Conservation (phyloP, 441 rosid species). For the Cnidoscolus chayamansa region DNA sequence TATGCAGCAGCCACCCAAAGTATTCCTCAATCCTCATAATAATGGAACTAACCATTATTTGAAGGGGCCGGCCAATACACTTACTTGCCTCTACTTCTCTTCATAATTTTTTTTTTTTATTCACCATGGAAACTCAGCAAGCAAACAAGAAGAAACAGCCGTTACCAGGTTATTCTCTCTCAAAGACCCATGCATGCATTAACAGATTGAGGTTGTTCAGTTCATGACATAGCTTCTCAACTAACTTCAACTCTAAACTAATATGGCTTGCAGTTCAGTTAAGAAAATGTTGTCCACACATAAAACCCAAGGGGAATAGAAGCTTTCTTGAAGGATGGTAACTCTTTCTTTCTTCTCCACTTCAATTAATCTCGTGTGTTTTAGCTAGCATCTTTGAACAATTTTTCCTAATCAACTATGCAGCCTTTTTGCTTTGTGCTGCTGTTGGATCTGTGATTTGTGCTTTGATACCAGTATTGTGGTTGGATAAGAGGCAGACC, state of each 20-base stretch:
- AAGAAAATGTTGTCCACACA: neutral
- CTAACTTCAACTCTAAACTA: neutral
- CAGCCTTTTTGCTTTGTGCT: slow-evolving; percentile 19
- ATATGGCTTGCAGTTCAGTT: neutral
- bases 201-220: neutral
- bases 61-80: neutral
- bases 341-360: neutral
- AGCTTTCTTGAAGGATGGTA: slow-evolving; percentile 21
- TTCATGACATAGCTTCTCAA: neutral
- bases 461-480: slow-evolving; percentile 17
- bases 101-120: neutral
- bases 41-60: neutral
- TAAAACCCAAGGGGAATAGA: slow-evolving; percentile 10
- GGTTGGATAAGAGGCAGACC: neutral
- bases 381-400: neutral
- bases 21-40: neutral
- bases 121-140: slow-evolving; percentile 4
- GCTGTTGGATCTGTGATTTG: slow-evolving; percentile 19
- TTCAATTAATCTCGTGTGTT: neutral
- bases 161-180: neutral
- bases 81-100: neutral
- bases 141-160: neutral
- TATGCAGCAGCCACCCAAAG: neutral
- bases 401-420: neutral
- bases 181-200: neutral